These are phyloP conservation scores for Hibiscus trionum DNA, from an alignment of 345 rosid genomes.

Conservation along the genomic window DNA sequence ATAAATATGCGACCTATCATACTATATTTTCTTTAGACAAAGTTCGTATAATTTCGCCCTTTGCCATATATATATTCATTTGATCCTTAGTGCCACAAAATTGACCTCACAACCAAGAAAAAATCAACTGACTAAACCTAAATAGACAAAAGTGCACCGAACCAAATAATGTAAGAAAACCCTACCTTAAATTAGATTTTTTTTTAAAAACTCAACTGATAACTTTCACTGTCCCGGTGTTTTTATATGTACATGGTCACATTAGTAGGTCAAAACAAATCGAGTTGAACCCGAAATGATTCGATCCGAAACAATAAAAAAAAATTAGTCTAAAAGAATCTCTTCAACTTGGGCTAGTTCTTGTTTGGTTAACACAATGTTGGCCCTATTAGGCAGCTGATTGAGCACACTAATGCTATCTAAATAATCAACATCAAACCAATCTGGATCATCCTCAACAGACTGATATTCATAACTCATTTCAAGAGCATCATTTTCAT, in stretches of 20 bases:
- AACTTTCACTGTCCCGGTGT: neutral
- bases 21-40: too few species aligned
- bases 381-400: neutral
- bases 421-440: conserved; percentile 33
- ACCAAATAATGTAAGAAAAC: too few species aligned
- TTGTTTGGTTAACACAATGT: conserved; percentile 9
- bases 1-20: too few species aligned
- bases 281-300: neutral
- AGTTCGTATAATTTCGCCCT: too few species aligned
- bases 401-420: conserved; percentile 11
- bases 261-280: neutral
- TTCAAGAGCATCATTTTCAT: conserved; percentile 3
- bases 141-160: too few species aligned
- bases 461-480: conserved; percentile 22
- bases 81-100: too few species aligned
- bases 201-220: neutral
- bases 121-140: too few species aligned
- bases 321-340: conserved; percentile 31
- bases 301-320: neutral
- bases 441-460: conserved; percentile 42
- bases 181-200: too few species aligned
- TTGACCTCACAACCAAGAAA: too few species aligned
- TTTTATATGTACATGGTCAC: neutral
- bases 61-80: too few species aligned
- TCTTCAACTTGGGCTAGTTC: conserved; percentile 34